Evolutionary conservation across 1,284 basidiomycete species (phyloP), one percentile per base, ranked within the genome.

Genomic region (Ustilago cynodontis): DNA sequence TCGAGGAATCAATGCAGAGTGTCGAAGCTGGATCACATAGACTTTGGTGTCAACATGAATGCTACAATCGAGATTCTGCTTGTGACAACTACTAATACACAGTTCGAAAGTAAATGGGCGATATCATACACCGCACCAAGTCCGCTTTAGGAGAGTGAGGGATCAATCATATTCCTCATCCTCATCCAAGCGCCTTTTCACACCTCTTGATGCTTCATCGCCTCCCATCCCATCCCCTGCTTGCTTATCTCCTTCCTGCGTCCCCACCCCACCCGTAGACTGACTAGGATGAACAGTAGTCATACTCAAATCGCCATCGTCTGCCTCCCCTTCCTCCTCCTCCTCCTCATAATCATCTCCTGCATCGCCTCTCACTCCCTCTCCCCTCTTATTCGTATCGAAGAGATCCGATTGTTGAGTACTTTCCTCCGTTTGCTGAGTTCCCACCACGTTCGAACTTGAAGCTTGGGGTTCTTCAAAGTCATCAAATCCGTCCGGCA

Each of bases 401-500:
- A 71, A 71, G 13, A 71, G 6, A 26, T 35, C 53, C 3, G 69
- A 71, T 4, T 29, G n/a, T 16, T 71, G 69, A 0, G 68, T 70
- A 33, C 51, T 56, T 39, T 43, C 50, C 14, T 22, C 37, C 28
- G n/a, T 43, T 29, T 22, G 1, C 28, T 31, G 43, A 20, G 24
- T 20, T n/a, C 41, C 41, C 26, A 26, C 20, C 2, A 43, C 18
- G 33, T 22, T 33, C 18, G 47, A 22, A 18, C 41, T 22, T 59
- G 26, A 33, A 29, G 51, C 14, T 16, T n/a, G 53, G 13, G 45
- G 31, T 51, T 68, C 61, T 61, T 77, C 70, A 20, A 59, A 64
- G 5, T 76, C 76, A 37, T 71, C 71, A 10, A 58, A 73, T 10
- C 63, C 74, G 1, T 39, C 51, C 14, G 92, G 91, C 16, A 93